phyloP scores from a whole-genome alignment of 208 protist genomes.

The Phytomonas sp. region DNA sequence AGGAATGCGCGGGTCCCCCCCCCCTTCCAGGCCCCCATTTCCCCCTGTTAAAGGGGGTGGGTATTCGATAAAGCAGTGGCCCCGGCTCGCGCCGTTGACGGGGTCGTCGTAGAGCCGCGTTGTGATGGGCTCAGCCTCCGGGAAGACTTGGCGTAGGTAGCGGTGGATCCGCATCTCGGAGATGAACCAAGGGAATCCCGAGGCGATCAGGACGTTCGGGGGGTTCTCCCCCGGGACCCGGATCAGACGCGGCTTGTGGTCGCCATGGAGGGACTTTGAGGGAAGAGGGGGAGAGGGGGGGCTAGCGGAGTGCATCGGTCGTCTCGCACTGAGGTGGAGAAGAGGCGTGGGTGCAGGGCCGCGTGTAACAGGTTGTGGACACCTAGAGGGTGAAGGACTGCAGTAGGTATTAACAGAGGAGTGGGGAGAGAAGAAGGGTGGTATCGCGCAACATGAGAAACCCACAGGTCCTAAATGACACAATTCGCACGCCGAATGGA shows the following conservation, averaged over 20 bases:
- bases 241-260: conserved; percentile 21
- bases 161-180: conserved; percentile 37
- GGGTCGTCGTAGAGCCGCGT: conserved; percentile 71
- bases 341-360: too few relatives aligned
- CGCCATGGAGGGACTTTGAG: background rate
- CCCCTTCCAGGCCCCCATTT: background rate
- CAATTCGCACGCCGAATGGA: too few relatives aligned
- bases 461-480: too few relatives aligned
- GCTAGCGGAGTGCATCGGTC: background rate
- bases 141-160: conserved; percentile 46
- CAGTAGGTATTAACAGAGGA: too few relatives aligned
- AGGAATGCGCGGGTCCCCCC: background rate
- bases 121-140: conserved; percentile 29
- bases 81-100: conserved; percentile 62
- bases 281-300: background rate
- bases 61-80: conserved; percentile 81
- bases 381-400: too few relatives aligned
- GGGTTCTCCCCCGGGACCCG: background rate
- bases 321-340: too few relatives aligned
- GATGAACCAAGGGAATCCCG: conserved; percentile 72
- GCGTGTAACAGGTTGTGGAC: too few relatives aligned
- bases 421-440: too few relatives aligned
- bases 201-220: conserved; percentile 55
- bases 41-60: background rate
- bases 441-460: too few relatives aligned